Evolutionary conservation across 2,329 filamentous ascomycete species (phyloP).

Genomic region (Colletotrichum sidae): DNA sequence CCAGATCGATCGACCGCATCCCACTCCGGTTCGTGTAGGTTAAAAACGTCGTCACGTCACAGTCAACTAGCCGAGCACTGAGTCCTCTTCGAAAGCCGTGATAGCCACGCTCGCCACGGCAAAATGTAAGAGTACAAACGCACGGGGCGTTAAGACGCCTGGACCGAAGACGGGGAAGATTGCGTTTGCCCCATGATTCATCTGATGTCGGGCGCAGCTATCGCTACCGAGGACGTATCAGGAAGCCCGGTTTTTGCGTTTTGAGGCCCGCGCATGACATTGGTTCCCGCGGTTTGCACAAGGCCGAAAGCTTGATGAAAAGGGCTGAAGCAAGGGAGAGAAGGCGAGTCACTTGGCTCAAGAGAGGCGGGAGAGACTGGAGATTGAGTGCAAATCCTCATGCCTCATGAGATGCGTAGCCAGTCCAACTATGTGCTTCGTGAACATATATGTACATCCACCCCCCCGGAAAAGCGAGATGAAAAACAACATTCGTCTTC

Average conservation of each 20-base stretch:
- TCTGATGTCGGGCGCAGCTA: constrained; percentile 15
- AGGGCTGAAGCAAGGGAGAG: background rate
- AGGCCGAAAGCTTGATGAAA: background rate
- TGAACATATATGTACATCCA: background rate
- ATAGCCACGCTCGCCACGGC: too few relatives aligned
- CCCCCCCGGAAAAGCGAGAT: background rate
- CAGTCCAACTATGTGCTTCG: background rate
- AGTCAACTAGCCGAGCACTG: too few relatives aligned
- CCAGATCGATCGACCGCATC: too few relatives aligned
- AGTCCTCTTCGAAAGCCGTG: too few relatives aligned
- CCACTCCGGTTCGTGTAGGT: too few relatives aligned
- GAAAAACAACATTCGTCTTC: background rate
- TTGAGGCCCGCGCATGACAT: background rate
- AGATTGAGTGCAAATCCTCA: too few relatives aligned
- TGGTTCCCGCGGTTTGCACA: background rate
- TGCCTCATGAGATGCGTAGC: too few relatives aligned
- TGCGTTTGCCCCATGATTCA: constrained; percentile 16
- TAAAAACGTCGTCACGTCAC: too few relatives aligned
- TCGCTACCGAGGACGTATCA: constrained; percentile 24
- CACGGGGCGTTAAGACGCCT: too few relatives aligned
- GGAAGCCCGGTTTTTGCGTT: constrained; percentile 2
- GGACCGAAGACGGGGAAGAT: too few relatives aligned
- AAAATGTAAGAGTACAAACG: too few relatives aligned
- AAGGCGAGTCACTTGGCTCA: background rate
- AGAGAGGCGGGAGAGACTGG: too few relatives aligned